A percentile compares a stretch with the other conserved stretches of the same genome.
Conservation (phyloP, 1,284 basidiomycete species). For the Pseudomicrostroma phylloplanum region DNA sequence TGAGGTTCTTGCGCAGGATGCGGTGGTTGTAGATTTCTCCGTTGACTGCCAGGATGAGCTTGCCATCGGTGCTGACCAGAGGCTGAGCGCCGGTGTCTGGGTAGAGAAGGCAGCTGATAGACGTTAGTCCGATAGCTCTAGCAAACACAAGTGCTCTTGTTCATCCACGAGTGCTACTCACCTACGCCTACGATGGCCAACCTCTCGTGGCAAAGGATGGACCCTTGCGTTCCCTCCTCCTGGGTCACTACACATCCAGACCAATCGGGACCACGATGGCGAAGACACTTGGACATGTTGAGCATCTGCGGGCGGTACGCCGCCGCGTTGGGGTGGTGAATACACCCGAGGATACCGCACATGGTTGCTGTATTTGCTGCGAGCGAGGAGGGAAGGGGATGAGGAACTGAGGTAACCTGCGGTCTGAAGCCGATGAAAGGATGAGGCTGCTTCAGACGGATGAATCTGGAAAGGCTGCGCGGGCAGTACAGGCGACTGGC, state of each 20-base stretch:
- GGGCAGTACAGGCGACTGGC: no score
- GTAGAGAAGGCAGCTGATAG: background rate
- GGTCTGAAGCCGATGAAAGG: no score
- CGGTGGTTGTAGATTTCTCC: conserved; percentile 99
- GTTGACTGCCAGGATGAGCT: conserved; percentile 84
- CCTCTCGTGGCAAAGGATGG: conserved; percentile 53
- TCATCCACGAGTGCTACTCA: conserved; percentile 54
- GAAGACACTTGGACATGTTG: conserved; percentile 46
- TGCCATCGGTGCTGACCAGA: conserved; percentile 77
- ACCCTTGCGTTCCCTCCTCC: conserved; percentile 29
- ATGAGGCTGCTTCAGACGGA: no score
- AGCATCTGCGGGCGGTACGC: conserved; percentile 48
- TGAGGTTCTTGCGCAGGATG: conserved; percentile 66
- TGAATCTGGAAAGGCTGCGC: no score
- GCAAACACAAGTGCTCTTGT: background rate
- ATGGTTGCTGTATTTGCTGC: conserved; percentile 19
- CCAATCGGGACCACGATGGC: conserved; percentile 51
- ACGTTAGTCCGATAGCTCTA: background rate
- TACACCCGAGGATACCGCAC: conserved; percentile 49
- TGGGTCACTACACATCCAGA: conserved; percentile 45
- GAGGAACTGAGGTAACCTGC: background rate
- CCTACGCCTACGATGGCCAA: conserved; percentile 97
- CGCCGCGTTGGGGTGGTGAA: conserved; percentile 42
- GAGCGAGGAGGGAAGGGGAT: background rate
- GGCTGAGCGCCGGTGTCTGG: conserved; percentile 95